These are phyloP conservation scores for Paxillus rubicundulus DNA, from an alignment of 768 basidiomycete genomes.

Conservation along the genomic window DNA sequence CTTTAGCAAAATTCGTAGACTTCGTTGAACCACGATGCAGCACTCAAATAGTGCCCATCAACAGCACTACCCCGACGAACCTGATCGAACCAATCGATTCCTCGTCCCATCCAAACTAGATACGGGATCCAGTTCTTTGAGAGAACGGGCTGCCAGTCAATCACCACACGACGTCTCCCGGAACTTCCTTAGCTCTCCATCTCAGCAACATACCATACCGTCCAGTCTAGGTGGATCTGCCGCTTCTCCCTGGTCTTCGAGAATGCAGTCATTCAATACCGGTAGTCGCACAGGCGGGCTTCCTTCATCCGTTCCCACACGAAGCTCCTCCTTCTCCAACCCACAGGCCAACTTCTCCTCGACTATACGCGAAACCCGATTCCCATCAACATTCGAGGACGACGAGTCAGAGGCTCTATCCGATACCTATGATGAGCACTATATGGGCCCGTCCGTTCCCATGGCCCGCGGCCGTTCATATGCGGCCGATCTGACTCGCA, in stretches of 20 bases:
- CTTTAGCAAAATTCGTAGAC: constrained; percentile 2
- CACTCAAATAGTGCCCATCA: constrained; percentile 33
- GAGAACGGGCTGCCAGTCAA: constrained; percentile 69
- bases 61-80: constrained; percentile 39
- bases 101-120: constrained; percentile 43
- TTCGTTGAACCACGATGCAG: constrained; percentile 29
- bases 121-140: constrained; percentile 41
- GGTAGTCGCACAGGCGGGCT: constrained; percentile 32
- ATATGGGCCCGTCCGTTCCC: constrained; percentile 42
- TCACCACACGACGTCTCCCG: constrained; percentile 56
- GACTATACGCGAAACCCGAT: constrained; percentile 63
- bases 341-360: constrained; percentile 57
- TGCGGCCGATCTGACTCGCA: constrained; percentile 62
- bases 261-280: constrained; percentile 44
- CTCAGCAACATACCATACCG: constrained; percentile 50
- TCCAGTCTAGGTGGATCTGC: constrained; percentile 41
- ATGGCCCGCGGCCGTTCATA: constrained; percentile 55
- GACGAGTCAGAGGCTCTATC: constrained; percentile 68
- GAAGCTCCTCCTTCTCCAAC: constrained; percentile 68
- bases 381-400: constrained; percentile 79
- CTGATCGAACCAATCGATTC: constrained; percentile 63
- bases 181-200: constrained; percentile 49
- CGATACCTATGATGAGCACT: constrained; percentile 62
- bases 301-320: constrained; percentile 58
- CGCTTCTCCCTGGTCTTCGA: constrained; percentile 41